These are phyloP conservation scores for Trichoderma sp. DNA, from an alignment of 2,329 filamentous ascomycete genomes.

Conservation along the genomic window DNA sequence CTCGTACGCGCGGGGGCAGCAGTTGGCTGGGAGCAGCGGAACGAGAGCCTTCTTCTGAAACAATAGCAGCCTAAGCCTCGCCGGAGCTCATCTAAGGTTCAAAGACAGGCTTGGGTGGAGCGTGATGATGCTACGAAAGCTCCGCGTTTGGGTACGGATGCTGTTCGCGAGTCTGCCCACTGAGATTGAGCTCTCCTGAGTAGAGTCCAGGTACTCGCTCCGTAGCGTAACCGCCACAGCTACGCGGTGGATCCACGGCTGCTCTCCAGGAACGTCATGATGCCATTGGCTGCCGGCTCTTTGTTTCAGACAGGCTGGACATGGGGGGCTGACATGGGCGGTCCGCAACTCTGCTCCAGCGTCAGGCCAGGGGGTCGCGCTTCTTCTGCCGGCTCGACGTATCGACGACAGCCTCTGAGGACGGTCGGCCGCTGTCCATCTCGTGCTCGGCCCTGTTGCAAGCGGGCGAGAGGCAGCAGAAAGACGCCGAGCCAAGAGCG, in stretches of 20 bases:
- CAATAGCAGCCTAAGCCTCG: conserved; percentile 8
- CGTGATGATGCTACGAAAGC: not conserved
- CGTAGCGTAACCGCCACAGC: conserved; percentile 8
- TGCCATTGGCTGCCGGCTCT: conserved; percentile 6
- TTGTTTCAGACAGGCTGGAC: conserved; percentile 4
- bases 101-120: conserved; percentile 11
- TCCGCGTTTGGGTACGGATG: conserved; percentile 3
- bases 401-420: conserved; percentile 2
- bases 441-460: conserved; percentile 1
- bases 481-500: conserved; percentile 7
- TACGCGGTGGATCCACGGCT: conserved; percentile 2
- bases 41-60: not conserved
- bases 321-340: not conserved
- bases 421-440: not conserved
- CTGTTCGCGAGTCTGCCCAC: conserved; percentile 1
- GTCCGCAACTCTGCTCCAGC: not conserved
- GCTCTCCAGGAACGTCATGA: not conserved
- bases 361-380: not conserved
- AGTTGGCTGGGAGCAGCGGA: conserved; percentile 3
- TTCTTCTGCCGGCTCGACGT: not conserved
- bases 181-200: not conserved
- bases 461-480: not conserved
- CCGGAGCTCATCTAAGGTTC: not conserved
- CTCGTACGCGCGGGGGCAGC: conserved; percentile 6
- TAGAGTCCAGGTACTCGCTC: not conserved